Percentiles rank a stretch among this genome's conserved stretches.
phyloP scores from a whole-genome alignment of 2,329 filamentous ascomycete genomes.

The Talaromyces sp. region DNA sequence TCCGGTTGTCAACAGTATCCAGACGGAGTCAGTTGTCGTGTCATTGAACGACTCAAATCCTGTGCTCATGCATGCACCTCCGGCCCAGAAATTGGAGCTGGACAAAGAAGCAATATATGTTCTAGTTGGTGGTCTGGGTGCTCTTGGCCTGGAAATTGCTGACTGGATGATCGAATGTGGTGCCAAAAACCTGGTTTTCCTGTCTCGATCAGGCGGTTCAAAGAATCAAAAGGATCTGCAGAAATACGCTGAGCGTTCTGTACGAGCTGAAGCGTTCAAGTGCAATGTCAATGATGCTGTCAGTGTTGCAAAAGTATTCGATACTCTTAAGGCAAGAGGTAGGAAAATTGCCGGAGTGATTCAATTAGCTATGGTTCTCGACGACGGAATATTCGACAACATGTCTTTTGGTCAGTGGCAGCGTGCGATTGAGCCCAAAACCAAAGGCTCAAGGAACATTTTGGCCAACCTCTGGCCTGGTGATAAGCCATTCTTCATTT shows the following conservation, averaged over 20 bases:
- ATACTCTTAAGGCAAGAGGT: too few relatives aligned
- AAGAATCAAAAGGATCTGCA: too few relatives aligned
- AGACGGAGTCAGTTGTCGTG: not conserved
- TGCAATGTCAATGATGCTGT: too few relatives aligned
- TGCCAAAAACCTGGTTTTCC: slow-evolving; percentile 22
- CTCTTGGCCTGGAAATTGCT: slow-evolving; percentile 24
- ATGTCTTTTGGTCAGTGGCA: slow-evolving; percentile 25
- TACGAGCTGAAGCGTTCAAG: too few relatives aligned
- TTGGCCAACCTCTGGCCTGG: slow-evolving; percentile 15
- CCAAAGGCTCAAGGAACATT: slow-evolving; percentile 26
- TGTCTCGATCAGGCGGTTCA: slow-evolving; percentile 18
- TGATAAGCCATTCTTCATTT: slow-evolving; percentile 33
- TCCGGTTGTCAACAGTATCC: too few relatives aligned
- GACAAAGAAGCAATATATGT: not conserved
- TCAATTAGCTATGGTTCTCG: slow-evolving; percentile 32
- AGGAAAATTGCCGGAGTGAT: slow-evolving; percentile 21
- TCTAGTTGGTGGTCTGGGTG: not conserved
- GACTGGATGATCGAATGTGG: slow-evolving; percentile 24
- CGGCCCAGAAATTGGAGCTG: not conserved
- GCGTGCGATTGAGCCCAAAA: slow-evolving; percentile 30
- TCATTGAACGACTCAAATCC: not conserved
- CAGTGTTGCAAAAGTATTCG: too few relatives aligned
- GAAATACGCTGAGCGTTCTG: too few relatives aligned
- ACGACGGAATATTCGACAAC: slow-evolving; percentile 27
- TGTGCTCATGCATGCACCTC: not conserved